Evolutionary conservation across 768 basidiomycete species (phyloP), one percentile per base, ranked within the genome.

Genomic region (Trametes gibbosa): DNA sequence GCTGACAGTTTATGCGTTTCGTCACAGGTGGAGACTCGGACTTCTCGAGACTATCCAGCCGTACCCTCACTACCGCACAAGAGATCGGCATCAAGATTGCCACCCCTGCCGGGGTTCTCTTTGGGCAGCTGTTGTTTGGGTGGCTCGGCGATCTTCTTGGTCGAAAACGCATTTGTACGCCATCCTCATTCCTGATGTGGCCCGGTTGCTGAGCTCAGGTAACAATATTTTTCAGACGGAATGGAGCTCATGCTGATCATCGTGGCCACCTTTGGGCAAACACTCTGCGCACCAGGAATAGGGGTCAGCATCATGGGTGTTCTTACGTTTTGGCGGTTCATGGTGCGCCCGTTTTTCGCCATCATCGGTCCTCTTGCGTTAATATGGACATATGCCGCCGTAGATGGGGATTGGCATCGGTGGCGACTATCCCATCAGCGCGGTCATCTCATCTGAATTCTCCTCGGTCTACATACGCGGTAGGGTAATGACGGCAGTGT

Each of bases 391-490:
- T 13, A 5, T 47, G 25, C 12, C 29, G 54, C 24, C 53, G 16
- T n/a, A 69, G 66, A 66, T 66, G 63, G 74, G 75, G 34, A 57
- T 77, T 40, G 78, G 77, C 40, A 76, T 79, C 47, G 77, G 78
- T n/a, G 78, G 79, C 9, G 79, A 80, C 55, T 80, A 79, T 65
- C 79, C 79, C 19, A 64, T 80, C 8, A 76, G 75, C 2, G 75
- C 78, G n/a, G 73, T 78, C 59, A 80, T 81, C 65, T 73, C 78
- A 24, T 78, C 72, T 32, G 79, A 81, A 62, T 81, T 81, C 65
- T 75, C 79, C n/a, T 73, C 77, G 14, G 73, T 72, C 21, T 68
- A 75, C 34, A 79, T 77, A 55, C 74, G 79, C 57, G 79, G 79
- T 29, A 66, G 79, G 40, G 75, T 81, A 70, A 79, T 81, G 77